phyloP scores from a whole-genome alignment of 2,329 filamentous ascomycete genomes.

The Verticillium klebahnii region DNA sequence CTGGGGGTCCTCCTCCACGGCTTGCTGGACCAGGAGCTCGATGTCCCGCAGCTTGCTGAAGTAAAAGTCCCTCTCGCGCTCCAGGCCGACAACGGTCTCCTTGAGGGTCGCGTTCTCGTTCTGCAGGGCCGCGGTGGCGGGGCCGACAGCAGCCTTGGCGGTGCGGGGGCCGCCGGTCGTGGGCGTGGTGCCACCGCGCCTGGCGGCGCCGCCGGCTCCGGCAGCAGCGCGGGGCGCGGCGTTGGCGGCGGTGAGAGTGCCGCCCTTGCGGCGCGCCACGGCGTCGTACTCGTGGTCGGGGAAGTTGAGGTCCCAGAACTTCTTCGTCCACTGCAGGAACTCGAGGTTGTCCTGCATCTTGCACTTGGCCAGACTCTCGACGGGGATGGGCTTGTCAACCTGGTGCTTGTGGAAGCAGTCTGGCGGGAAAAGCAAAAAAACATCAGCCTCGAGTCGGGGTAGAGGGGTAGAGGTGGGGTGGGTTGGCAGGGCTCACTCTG shows the following conservation, averaged over 20 bases:
- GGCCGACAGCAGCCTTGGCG: conserved; percentile 41
- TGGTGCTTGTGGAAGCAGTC: conserved; percentile 81
- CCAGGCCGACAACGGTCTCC: conserved; percentile 90
- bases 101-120: conserved; percentile 86
- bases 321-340: conserved; percentile 95
- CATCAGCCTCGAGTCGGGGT: conserved; percentile 1
- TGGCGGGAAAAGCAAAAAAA: conserved; percentile 25
- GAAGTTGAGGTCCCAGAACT: conserved; percentile 97
- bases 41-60: conserved; percentile 98
- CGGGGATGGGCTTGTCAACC: conserved; percentile 85
- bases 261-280: conserved; percentile 75
- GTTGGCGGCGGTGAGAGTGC: conserved; percentile 47
- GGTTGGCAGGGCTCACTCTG: conserved; percentile 64
- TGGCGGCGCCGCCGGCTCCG: conserved; percentile 44
- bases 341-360: conserved; percentile 99
- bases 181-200: conserved; percentile 58
- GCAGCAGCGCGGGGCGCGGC: conserved; percentile 45
- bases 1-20: conserved; percentile 87
- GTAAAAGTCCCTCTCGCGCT: conserved; percentile 97
- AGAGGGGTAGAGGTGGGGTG: conserved; percentile 7
- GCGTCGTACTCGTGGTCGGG: conserved; percentile 97
- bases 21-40: conserved; percentile 88
- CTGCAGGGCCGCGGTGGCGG: conserved; percentile 67
- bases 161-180: conserved; percentile 48
- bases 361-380: conserved; percentile 88